Conservation (phyloP, 2,329 filamentous ascomycete genomes). For the Colletotrichum salicis region DNA sequence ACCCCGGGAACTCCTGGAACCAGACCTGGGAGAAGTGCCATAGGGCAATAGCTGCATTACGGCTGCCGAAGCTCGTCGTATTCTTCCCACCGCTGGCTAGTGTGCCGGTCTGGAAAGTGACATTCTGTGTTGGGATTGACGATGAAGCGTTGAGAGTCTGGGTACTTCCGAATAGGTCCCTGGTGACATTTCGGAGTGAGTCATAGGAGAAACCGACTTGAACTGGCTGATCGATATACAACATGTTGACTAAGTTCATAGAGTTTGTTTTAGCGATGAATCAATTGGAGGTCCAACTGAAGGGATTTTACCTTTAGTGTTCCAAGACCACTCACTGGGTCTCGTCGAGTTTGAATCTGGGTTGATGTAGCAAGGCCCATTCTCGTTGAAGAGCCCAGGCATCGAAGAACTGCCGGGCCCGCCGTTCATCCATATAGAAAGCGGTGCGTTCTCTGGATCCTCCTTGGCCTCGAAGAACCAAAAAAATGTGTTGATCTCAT, state of each 20-base stretch:
- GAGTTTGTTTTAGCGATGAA: not conserved
- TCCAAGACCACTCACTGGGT: slow-evolving; percentile 70
- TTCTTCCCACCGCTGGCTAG: slow-evolving; percentile 43
- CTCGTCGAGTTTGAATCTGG: slow-evolving; percentile 58
- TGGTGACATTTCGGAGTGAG: slow-evolving; percentile 37
- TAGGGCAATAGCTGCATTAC: slow-evolving; percentile 41
- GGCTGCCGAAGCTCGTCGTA: slow-evolving; percentile 55
- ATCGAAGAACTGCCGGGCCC: slow-evolving; percentile 68
- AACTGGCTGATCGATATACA: slow-evolving; percentile 39
- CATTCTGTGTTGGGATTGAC: slow-evolving; percentile 46
- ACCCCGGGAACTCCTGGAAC: slow-evolving; percentile 71
- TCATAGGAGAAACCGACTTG: slow-evolving; percentile 39
- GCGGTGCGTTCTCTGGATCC: slow-evolving; percentile 43
- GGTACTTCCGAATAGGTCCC: slow-evolving; percentile 27
- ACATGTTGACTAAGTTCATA: slow-evolving; percentile 35
- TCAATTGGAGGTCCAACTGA: too few relatives aligned
- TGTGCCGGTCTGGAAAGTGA: slow-evolving; percentile 49
- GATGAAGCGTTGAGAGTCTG: slow-evolving; percentile 28
- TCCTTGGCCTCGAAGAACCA: slow-evolving; percentile 46
- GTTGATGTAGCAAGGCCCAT: slow-evolving; percentile 64
- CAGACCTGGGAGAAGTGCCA: slow-evolving; percentile 55
- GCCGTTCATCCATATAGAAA: slow-evolving; percentile 70
- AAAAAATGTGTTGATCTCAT: slow-evolving; percentile 58
- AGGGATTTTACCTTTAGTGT: slow-evolving; percentile 54
- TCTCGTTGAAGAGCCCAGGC: slow-evolving; percentile 62